Evolutionary conservation across 192 early-diverging fungal species (phyloP).

Genomic region (Glomus cerebriforme): DNA sequence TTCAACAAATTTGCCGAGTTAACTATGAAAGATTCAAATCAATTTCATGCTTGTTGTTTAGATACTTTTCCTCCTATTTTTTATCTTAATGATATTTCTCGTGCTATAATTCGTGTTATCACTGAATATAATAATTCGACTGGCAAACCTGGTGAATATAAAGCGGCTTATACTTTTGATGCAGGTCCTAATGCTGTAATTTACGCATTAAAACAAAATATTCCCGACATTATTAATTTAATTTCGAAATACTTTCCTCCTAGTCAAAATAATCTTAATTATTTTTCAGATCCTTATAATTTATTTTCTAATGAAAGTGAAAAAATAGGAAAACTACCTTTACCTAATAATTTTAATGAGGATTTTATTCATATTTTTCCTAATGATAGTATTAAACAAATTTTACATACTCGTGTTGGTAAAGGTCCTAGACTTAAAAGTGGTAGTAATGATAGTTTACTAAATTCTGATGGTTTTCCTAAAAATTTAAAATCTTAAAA

Average conservation of each 20-base stretch:
- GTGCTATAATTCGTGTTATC: constrained; percentile 82
- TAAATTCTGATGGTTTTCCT: constrained; percentile 67
- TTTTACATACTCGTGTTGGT: constrained; percentile 89
- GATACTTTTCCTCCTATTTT: constrained; percentile 99
- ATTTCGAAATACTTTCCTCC: constrained; percentile 86
- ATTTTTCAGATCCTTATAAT: constrained; percentile 60
- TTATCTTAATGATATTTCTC: constrained; percentile 95
- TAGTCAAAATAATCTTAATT: constrained; percentile 40
- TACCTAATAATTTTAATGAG: constrained; percentile 55
- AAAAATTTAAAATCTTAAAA: constrained; percentile 37
- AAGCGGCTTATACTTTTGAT: constrained; percentile 97
- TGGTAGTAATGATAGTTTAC: constrained; percentile 46
- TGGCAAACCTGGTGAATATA: constrained; percentile 48
- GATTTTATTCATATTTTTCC: constrained; percentile 63
- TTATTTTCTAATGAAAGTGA: constrained; percentile 34
- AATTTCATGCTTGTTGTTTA: constrained; percentile 98
- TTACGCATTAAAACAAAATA: constrained; percentile 80
- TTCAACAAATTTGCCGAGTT: constrained; percentile 92
- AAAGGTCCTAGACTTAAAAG: constrained; percentile 90
- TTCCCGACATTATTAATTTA: constrained; percentile 82
- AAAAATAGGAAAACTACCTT: constrained; percentile 34
- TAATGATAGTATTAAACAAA: constrained; percentile 74
- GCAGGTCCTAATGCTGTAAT: constrained; percentile 99
- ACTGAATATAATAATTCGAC: constrained; percentile 76
- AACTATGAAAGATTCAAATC: constrained; percentile 98